Conservation (phyloP, 257 asterid species). For the Lantana camara region DNA sequence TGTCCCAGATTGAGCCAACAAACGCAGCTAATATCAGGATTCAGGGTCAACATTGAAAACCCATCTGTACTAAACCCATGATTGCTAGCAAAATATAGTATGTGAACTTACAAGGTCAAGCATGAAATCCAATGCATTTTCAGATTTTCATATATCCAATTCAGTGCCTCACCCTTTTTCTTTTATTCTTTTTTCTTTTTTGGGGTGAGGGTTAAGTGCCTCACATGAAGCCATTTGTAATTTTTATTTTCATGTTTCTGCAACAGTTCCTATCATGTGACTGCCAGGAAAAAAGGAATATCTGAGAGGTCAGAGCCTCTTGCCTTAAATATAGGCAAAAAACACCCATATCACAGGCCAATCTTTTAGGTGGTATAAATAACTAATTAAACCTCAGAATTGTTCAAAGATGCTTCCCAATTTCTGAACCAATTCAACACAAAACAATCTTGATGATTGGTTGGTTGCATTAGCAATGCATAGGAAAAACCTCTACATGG, state of each 20-base stretch:
- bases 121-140: too few relatives aligned
- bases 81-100: not conserved
- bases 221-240: too few relatives aligned
- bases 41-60: not conserved
- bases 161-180: too few relatives aligned
- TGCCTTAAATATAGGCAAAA: too few relatives aligned
- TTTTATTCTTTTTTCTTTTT: too few relatives aligned
- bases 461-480: slow-evolving; percentile 14
- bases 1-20: too few relatives aligned
- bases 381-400: not conserved
- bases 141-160: too few relatives aligned
- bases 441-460: slow-evolving; percentile 11
- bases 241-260: not conserved
- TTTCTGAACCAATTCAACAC: not conserved
- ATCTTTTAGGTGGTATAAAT: slow-evolving; percentile 14
- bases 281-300: not conserved
- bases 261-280: not conserved
- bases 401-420: not conserved
- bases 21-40: not conserved
- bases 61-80: not conserved
- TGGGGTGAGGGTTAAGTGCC: too few relatives aligned
- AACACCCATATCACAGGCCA: not conserved
- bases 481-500: slow-evolving; percentile 27
- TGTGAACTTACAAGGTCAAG: too few relatives aligned
- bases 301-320: not conserved